Conservation (phyloP, 306 rosid species). For the Prosopis cineraria region DNA sequence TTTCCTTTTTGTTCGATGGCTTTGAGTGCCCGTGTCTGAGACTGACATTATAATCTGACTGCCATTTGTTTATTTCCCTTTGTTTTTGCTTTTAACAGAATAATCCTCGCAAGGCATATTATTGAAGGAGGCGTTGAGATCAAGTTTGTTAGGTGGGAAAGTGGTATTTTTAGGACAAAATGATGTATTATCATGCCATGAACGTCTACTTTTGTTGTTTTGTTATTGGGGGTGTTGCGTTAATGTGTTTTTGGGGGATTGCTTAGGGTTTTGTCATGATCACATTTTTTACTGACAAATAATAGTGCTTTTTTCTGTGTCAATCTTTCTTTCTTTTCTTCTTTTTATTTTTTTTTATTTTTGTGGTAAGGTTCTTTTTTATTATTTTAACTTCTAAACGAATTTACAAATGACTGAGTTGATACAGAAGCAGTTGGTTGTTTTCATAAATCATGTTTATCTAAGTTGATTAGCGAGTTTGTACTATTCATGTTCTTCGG, state of each 20-base stretch:
- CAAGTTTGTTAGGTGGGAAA: background rate
- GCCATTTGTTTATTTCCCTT: background rate
- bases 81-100: constrained; percentile 48
- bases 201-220: background rate
- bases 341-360: no score
- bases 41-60: background rate
- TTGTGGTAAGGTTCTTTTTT: no score
- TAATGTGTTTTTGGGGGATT: background rate
- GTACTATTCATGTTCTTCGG: no score
- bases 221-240: background rate
- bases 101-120: constrained; percentile 95
- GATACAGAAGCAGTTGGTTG: no score
- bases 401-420: no score
- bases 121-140: constrained; percentile 41
- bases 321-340: no score
- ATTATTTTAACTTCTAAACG: no score
- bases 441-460: no score
- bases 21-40: background rate
- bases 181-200: constrained; percentile 4
- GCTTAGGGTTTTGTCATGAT: background rate
- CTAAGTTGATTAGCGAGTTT: background rate
- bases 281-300: constrained; percentile 13
- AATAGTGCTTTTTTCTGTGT: constrained; percentile 1
- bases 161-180: constrained; percentile 1
- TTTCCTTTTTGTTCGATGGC: background rate